phyloP scores from a whole-genome alignment of 352 stramenopile species.

The Peronosclerospora sorghi region DNA sequence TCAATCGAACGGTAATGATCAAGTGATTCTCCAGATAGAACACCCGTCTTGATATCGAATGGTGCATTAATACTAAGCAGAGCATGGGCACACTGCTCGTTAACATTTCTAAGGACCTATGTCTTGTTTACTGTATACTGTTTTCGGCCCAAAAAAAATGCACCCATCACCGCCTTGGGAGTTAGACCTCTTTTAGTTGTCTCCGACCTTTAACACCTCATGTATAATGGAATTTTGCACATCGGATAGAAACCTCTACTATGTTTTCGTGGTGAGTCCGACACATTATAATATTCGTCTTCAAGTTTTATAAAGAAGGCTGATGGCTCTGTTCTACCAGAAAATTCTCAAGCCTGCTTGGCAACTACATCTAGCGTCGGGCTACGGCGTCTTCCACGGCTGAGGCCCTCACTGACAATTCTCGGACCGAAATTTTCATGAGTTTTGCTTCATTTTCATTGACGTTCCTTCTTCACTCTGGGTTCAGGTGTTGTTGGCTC shows the following conservation, averaged over 20 bases:
- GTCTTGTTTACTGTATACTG: conserved; percentile 30
- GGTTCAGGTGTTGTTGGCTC: too few relatives aligned
- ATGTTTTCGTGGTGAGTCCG: conserved; percentile 36
- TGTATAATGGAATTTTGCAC: conserved; percentile 50
- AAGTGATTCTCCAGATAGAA: conserved; percentile 44
- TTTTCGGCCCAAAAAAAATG: conserved; percentile 27
- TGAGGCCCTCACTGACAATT: conserved; percentile 8
- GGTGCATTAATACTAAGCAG: conserved; percentile 34
- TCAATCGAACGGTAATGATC: too few relatives aligned
- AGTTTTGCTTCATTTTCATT: too few relatives aligned
- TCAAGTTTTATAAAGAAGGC: conserved; percentile 15
- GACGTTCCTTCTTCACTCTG: too few relatives aligned
- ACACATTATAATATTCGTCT: conserved; percentile 23
- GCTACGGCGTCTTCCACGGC: conserved; percentile 27
- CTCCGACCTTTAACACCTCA: conserved; percentile 74
- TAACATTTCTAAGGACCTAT: conserved; percentile 37
- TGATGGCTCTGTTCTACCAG: conserved; percentile 7
- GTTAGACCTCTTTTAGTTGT: conserved; percentile 66
- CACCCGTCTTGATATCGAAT: conserved; percentile 29
- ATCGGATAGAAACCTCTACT: conserved; percentile 68
- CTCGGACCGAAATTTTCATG: too few relatives aligned
- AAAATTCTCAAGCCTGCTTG: too few relatives aligned
- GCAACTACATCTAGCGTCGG: conserved; percentile 18
- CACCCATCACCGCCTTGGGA: conserved; percentile 49
- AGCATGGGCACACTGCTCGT: conserved; percentile 36